Evolutionary conservation across 345 rosid species (phyloP), one percentile per base, ranked within the genome.

Genomic region (Syzygium jambos): DNA sequence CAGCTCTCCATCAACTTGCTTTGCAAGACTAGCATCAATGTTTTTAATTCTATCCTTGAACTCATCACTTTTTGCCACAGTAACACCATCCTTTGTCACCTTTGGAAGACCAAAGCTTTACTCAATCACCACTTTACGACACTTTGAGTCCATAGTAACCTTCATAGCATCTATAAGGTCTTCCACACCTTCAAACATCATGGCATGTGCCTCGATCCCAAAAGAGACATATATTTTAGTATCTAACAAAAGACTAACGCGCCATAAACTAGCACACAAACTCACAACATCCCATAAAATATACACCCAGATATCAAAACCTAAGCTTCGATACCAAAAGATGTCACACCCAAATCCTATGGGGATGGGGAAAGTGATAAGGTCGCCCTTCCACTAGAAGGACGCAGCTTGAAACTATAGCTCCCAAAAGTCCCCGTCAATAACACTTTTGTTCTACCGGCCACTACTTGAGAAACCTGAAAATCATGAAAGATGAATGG

Each of bases 141-240:
- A 99, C 99, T 95, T 96, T 46, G 97, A 99, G 52, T 98, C 99
- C 98, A 96, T 96, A 53, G 99, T 96, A 86, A 98, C 98, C 93
- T 90, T 92, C 82, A 95, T 98, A 6, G 98, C 94, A 90, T 96
- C 97, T 29, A 95, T 96, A 27, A 98, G 97, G 87, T 98, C 99
- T 92, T 98, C 99, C 22, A 94, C 97, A 85, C 99, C 99, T 88
- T 86, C 94, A 52, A 98, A 98, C 98, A 98, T 98, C 86, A 92
- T 73, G 87, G 96, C 98, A 57, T 97, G 93, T 59, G 96, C 98
- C 38, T 98, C 98, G 46, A 96, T 95, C 7, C 98, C 96, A 49
- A 95, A 96, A 56, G 61, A 56, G 61, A 23, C 4, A 5, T 56
- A 56, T 1, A 56, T 56, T 27, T 0, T 56, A 56, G n/a, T 56